Conservation (phyloP, 306 rosid species). For the Pyrus betulifolia region DNA sequence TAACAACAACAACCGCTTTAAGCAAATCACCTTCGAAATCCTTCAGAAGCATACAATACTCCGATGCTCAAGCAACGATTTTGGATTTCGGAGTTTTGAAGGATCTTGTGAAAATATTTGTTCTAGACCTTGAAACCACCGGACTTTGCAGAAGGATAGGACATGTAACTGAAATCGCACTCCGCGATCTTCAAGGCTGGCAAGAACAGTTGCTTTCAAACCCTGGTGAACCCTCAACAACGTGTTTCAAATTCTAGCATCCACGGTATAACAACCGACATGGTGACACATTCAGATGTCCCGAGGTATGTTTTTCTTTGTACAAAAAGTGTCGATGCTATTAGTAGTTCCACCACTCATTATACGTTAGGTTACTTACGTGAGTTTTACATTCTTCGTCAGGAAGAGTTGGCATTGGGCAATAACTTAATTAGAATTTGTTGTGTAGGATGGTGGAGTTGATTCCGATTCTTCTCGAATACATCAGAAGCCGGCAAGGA, state of each 20-base stretch:
- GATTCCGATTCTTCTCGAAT: not conserved
- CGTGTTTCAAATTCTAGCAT: not conserved
- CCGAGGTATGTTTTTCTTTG: not conserved
- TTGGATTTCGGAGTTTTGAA: not conserved
- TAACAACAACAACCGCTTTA: not conserved
- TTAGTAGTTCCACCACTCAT: not conserved
- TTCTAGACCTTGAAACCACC: not conserved
- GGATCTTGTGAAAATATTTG: not conserved
- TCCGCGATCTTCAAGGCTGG: not conserved
- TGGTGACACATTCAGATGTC: not conserved
- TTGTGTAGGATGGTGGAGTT: not conserved
- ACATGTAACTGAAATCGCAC: not conserved
- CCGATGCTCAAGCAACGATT: not conserved
- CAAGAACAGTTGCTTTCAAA: conserved; percentile 3
- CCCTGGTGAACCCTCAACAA: conserved; percentile 1
- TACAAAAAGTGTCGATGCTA: no score
- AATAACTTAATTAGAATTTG: not conserved
- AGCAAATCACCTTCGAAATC: not conserved
- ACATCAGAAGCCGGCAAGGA: not conserved
- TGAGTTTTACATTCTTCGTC: not conserved
- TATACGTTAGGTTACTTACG: not conserved
- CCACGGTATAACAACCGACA: not conserved
- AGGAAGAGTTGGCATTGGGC: not conserved
- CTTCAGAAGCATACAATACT: not conserved
- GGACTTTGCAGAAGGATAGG: not conserved